Base-by-base conservation (phyloP, 2,329 filamentous ascomycete species). In the Rasamsonia emersonii region DNA sequence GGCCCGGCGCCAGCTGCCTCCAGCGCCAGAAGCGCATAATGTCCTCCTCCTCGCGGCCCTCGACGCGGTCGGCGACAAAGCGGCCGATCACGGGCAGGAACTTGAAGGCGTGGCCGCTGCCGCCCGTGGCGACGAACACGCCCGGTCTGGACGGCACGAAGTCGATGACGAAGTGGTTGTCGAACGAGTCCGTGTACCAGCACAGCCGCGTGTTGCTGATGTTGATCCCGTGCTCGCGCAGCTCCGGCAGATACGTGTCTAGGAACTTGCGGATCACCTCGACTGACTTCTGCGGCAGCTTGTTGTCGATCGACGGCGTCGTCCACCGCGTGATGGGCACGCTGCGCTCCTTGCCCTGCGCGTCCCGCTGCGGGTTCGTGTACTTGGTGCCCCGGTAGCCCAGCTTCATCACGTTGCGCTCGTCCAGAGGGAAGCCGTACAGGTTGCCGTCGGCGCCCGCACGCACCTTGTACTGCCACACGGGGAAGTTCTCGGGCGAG, bases 51-150 rank as follows among this genome's bases (percentile, higher is more conserved):
- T 49, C 45, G 11, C 34, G 41, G 2, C 63, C 58, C 38, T 66
- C 56, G 5, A 76, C 48, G n/a, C 65, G 62, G 39, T 75, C 65
- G 0, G 70, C 60, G 9, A 77, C 67, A 38, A 61, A 63, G 20
- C 67, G 65, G 1, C 75, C 73, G 41, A 79, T 64, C 3, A 70
- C 68, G 0, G 75, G 75, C 8, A 56, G 45, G 37, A 74, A 78
- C 43, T 78, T 79, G 50, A 77, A 79, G 0, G 62, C 75, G 49
- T 79, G 75, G 0, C 76, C 75, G 20, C 66, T 71, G 0, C 76
- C 77, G 1, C 73, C 75, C 0, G 75, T 78, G 2, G 73, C 73
- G 0, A 79, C 62, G 45, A 77, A 70, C 0, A 79, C 45, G 0
- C 67, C 64, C n/a, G 53, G 47, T 40, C 64, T 69, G 10, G 43